Percentiles rank a stretch among this genome's conserved stretches.
These are phyloP conservation scores for Penicillium olsonii DNA, from an alignment of 2,329 filamentous ascomycete species.

Conservation along the genomic window DNA sequence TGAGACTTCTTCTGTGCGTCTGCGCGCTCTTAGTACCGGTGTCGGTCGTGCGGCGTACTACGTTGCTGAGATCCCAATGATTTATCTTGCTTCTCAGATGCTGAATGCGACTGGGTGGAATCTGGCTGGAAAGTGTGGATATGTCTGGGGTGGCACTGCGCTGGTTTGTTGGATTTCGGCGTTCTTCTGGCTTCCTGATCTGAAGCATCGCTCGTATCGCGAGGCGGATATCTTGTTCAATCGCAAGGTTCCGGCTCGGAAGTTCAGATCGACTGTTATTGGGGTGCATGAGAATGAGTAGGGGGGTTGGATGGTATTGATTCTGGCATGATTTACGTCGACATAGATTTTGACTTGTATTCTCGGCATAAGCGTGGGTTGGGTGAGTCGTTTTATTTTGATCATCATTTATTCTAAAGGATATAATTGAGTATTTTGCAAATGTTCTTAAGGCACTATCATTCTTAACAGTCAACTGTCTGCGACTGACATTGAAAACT, in stretches of 20 bases:
- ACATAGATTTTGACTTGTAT: no score
- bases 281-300: constrained; percentile 47
- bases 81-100: constrained; percentile 43
- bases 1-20: constrained; percentile 41
- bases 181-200: constrained; percentile 49
- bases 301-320: neutral
- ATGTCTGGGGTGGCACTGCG: constrained; percentile 50
- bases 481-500: no score
- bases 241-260: constrained; percentile 43
- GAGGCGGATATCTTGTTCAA: constrained; percentile 51
- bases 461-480: no score
- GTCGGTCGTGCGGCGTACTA: constrained; percentile 46
- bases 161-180: constrained; percentile 44
- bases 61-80: constrained; percentile 46
- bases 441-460: no score
- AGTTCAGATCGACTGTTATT: constrained; percentile 49
- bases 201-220: constrained; percentile 49
- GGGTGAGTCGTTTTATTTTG: no score
- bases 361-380: no score
- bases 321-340: no score
- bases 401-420: no score
- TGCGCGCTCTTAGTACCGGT: constrained; percentile 41
- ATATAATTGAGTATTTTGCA: no score
- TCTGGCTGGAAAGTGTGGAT: constrained; percentile 50
- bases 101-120: constrained; percentile 45